A percentile compares a stretch with the other conserved stretches of the same genome.
These are phyloP conservation scores for Trifolium subterraneum DNA, from an alignment of 306 rosid genomes.

Conservation along the genomic window DNA sequence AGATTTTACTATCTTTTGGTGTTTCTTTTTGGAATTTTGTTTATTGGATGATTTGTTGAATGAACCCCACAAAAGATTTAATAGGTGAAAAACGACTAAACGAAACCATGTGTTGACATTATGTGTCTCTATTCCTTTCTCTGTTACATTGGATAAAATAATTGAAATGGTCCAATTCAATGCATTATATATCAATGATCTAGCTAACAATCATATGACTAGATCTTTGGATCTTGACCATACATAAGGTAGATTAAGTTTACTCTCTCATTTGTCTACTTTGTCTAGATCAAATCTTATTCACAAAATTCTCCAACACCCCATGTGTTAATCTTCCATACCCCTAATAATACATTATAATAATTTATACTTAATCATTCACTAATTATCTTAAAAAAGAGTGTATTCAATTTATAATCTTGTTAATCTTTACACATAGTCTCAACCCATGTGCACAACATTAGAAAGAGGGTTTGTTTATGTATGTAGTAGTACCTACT, in stretches of 20 bases:
- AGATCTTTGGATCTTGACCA: conserved; percentile 47
- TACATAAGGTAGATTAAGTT: conserved; percentile 13
- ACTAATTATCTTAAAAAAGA: conserved; percentile 10
- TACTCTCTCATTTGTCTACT: conserved; percentile 18
- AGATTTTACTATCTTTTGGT: conserved; percentile 37
- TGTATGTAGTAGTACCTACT: conserved; percentile 5
- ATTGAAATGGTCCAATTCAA: conserved; percentile 35
- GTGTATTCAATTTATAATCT: conserved; percentile 20
- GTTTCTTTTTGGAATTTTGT: conserved; percentile 59
- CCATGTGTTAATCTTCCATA: conserved; percentile 50
- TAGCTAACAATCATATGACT: conserved; percentile 29
- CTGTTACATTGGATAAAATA: conserved; percentile 28
- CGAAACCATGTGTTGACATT: conserved; percentile 44
- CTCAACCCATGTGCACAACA: conserved; percentile 50
- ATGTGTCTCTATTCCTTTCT: conserved; percentile 29
- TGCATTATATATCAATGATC: conserved; percentile 19
- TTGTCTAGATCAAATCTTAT: conserved; percentile 40
- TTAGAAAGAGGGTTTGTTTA: conserved; percentile 10
- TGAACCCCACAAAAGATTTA: conserved; percentile 53
- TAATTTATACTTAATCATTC: conserved; percentile 46
- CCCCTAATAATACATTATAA: conserved; percentile 12
- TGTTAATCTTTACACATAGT: background rate
- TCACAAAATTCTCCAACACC: conserved; percentile 50
- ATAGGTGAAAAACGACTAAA: conserved; percentile 38
- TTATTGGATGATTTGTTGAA: conserved; percentile 44